Percentiles rank a stretch among this genome's conserved stretches.
Evolutionary conservation across 805 yeast species (phyloP).

Genomic region (Phaffomyces thermotolerans): DNA sequence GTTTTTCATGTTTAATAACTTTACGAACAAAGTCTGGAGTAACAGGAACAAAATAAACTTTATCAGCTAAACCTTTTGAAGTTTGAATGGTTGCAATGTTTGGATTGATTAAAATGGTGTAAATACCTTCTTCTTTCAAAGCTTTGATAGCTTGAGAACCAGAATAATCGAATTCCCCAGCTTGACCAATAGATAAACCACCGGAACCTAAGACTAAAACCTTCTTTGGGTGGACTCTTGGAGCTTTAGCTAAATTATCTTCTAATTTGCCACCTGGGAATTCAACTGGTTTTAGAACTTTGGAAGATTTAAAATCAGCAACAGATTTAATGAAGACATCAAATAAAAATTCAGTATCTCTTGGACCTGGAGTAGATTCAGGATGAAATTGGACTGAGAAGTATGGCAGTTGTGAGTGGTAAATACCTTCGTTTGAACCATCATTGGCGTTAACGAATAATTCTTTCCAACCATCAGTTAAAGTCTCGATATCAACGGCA

Average conservation of each 20-base stretch:
- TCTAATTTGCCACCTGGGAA: slow-evolving; percentile 86
- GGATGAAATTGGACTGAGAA: slow-evolving; percentile 99
- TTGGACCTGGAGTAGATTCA: slow-evolving; percentile 98
- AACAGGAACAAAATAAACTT: slow-evolving; percentile 96
- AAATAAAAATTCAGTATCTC: slow-evolving; percentile 95
- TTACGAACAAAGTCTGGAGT: slow-evolving; percentile 94
- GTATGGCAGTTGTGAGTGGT: slow-evolving; percentile 77
- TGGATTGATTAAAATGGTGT: slow-evolving; percentile 93
- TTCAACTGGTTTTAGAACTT: slow-evolving; percentile 56
- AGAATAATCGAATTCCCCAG: slow-evolving; percentile 98
- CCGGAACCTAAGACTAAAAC: slow-evolving; percentile 95
- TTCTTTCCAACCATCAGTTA: slow-evolving; percentile 82
- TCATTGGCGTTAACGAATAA: slow-evolving; percentile 94
- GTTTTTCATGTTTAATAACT: slow-evolving; percentile 89
- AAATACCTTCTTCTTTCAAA: slow-evolving; percentile 93
- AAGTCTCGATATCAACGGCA: slow-evolving; percentile 82
- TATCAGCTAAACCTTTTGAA: slow-evolving; percentile 95
- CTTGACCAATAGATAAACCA: slow-evolving; percentile 97
- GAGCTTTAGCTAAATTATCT: slow-evolving; percentile 70
- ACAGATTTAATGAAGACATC: slow-evolving; percentile 88
- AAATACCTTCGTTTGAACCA: slow-evolving; percentile 97
- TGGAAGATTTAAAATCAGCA: slow-evolving; percentile 47
- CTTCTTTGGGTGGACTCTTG: slow-evolving; percentile 79
- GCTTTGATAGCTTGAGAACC: slow-evolving; percentile 99
- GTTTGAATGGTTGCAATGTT: slow-evolving; percentile 98